Conservation (phyloP, 2,329 filamentous ascomycete species). For the Keithomyces neogunnii region DNA sequence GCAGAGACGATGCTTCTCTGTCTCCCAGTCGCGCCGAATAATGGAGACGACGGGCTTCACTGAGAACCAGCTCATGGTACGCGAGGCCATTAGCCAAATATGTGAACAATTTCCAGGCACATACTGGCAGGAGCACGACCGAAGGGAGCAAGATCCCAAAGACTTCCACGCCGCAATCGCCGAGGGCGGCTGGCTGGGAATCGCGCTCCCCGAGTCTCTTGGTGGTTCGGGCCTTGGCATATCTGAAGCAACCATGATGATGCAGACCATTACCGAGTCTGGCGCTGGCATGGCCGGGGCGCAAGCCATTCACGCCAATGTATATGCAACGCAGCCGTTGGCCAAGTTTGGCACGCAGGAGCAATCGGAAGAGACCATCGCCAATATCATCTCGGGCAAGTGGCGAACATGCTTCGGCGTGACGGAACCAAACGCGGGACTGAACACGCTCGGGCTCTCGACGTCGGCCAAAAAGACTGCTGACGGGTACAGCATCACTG, state of each 20-base stretch:
- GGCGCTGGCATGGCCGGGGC: slow-evolving; percentile 72
- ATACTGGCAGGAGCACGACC: slow-evolving; percentile 71
- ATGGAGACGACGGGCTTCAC: slow-evolving; percentile 70
- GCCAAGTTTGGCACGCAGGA: slow-evolving; percentile 61
- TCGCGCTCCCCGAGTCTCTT: slow-evolving; percentile 65
- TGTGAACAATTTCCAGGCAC: slow-evolving; percentile 64
- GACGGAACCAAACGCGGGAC: slow-evolving; percentile 73
- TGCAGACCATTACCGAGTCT: slow-evolving; percentile 71
- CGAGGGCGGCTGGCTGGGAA: slow-evolving; percentile 71
- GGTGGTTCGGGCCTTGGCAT: slow-evolving; percentile 72
- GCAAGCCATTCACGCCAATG: slow-evolving; percentile 55
- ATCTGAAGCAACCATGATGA: slow-evolving; percentile 78
- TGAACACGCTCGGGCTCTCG: slow-evolving; percentile 65
- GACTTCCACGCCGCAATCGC: slow-evolving; percentile 71
- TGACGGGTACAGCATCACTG: slow-evolving; percentile 57
- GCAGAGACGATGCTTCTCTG: background rate
- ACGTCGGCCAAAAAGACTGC: slow-evolving; percentile 50
- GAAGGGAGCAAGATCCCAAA: slow-evolving; percentile 60
- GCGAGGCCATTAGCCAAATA: slow-evolving; percentile 59
- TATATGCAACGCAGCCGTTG: slow-evolving; percentile 69
- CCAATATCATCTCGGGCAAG: slow-evolving; percentile 62
- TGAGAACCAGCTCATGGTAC: slow-evolving; percentile 62
- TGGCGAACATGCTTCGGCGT: slow-evolving; percentile 74
- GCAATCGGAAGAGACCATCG: slow-evolving; percentile 56
- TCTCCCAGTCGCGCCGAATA: slow-evolving; percentile 24